Conservation (phyloP, 176 grass and related monocot genomes). For the Oryza officinalis region DNA sequence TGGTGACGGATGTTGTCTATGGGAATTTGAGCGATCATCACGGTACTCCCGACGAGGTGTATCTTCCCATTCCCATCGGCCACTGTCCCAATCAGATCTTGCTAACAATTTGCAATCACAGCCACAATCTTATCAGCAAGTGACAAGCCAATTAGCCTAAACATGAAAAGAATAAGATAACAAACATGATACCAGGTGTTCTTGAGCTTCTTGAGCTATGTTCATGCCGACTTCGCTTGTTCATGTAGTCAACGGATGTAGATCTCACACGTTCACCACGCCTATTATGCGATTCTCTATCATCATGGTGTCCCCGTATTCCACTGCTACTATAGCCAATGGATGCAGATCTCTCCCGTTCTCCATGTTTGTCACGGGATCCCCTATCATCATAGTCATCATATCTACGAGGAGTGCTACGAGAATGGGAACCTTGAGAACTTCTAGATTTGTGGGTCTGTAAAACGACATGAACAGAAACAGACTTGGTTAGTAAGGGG, state of each 20-base stretch:
- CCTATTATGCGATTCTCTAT: constrained; percentile 49
- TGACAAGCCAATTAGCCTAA: constrained; percentile 14
- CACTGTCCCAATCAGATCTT: constrained; percentile 89
- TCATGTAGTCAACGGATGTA: constrained; percentile 44
- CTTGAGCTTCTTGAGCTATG: constrained; percentile 67
- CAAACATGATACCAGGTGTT: constrained; percentile 59
- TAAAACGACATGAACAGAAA: constrained; percentile 33
- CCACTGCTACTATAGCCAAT: constrained; percentile 46
- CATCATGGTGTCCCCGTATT: constrained; percentile 58
- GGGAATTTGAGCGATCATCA: constrained; percentile 54
- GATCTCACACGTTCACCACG: constrained; percentile 55
- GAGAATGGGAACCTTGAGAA: constrained; percentile 46
- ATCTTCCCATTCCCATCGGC: constrained; percentile 95
- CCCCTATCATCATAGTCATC: constrained; percentile 42
- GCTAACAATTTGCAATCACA: constrained; percentile 39
- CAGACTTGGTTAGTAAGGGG: constrained; percentile 19
- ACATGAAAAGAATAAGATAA: constrained; percentile 27
- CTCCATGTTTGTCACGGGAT: constrained; percentile 35
- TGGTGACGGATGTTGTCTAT: constrained; percentile 59
- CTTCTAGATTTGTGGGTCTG: constrained; percentile 63
- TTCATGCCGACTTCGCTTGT: constrained; percentile 69
- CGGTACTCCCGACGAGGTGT: constrained; percentile 66
- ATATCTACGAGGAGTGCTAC: constrained; percentile 44
- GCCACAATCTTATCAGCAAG: constrained; percentile 21
- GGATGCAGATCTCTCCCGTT: constrained; percentile 39